phyloP scores from a whole-genome alignment of 805 yeast genomes.

The Sungouiella thailandica region DNA sequence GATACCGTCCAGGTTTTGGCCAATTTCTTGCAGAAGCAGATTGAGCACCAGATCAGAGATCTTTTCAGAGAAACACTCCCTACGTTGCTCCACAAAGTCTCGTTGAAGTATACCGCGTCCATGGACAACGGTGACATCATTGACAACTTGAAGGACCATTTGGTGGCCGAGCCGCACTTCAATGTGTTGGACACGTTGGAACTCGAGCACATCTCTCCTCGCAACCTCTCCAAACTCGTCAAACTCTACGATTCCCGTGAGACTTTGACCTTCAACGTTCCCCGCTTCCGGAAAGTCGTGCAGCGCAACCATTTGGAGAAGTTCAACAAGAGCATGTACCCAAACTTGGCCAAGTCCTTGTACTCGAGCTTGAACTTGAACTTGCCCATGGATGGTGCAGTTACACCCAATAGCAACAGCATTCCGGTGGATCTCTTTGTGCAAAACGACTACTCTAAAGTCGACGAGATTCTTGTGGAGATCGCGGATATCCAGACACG shows the following conservation, averaged over 20 bases:
- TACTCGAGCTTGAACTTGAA: too few species aligned
- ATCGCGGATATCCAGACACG: slow-evolving; percentile 45
- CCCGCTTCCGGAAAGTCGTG: slow-evolving; percentile 51
- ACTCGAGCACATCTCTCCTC: slow-evolving; percentile 37
- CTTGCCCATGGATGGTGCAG: slow-evolving; percentile 27
- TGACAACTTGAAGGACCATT: slow-evolving; percentile 16
- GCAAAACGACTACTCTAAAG: slow-evolving; percentile 21
- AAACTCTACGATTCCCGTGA: slow-evolving; percentile 66
- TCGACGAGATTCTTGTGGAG: slow-evolving; percentile 33
- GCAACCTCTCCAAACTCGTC: slow-evolving; percentile 35
- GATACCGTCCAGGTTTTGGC: slow-evolving; percentile 81
- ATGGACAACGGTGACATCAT: slow-evolving; percentile 17
- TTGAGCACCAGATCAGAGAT: slow-evolving; percentile 74
- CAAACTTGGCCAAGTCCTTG: slow-evolving; percentile 33
- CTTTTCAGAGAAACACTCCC: slow-evolving; percentile 83
- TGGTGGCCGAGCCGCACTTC: slow-evolving; percentile 6
- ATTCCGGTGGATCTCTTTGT: slow-evolving; percentile 36
- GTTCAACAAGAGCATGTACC: slow-evolving; percentile 32
- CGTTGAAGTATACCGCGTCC: slow-evolving; percentile 46
- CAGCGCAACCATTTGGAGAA: slow-evolving; percentile 50
- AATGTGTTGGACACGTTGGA: slow-evolving; percentile 9
- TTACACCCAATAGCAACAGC: slow-evolving; percentile 23
- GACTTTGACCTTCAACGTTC: slow-evolving; percentile 67
- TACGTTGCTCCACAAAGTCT: slow-evolving; percentile 68
- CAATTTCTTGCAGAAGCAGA: slow-evolving; percentile 74